Percentiles rank a stretch among this genome's conserved stretches.
Conservation (phyloP, 2,329 filamentous ascomycete species). For the Fusarium dlaminii region DNA sequence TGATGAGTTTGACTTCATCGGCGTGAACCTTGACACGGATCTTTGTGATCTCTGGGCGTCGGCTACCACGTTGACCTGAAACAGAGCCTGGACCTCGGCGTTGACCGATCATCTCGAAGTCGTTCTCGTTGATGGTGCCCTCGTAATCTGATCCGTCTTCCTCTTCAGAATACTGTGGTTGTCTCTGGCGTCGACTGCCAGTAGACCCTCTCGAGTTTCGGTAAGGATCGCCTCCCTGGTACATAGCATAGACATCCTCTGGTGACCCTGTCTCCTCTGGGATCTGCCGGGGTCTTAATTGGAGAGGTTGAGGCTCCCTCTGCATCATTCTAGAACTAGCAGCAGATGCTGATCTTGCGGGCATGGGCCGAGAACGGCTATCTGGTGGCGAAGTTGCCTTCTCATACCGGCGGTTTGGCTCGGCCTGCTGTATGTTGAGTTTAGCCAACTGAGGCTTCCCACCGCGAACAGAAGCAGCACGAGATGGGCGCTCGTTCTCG, state of each 20-base stretch:
- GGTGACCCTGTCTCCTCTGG: constrained; percentile 67
- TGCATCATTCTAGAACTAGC: constrained; percentile 56
- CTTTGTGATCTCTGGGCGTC: constrained; percentile 75
- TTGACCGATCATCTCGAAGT: constrained; percentile 80
- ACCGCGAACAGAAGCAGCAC: constrained; percentile 69
- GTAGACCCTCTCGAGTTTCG: constrained; percentile 44
- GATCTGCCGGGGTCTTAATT: constrained; percentile 45
- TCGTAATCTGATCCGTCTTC: constrained; percentile 78
- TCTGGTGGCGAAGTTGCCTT: constrained; percentile 61
- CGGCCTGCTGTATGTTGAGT: constrained; percentile 67
- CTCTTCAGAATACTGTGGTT: constrained; percentile 78
- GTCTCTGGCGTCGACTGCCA: constrained; percentile 52
- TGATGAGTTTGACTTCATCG: constrained; percentile 91
- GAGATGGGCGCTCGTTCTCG: constrained; percentile 77
- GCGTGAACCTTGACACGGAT: constrained; percentile 93
- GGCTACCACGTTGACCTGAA: constrained; percentile 63
- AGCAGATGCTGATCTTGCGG: constrained; percentile 56
- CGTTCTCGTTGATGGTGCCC: constrained; percentile 75
- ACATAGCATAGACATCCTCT: constrained; percentile 76
- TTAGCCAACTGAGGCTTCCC: constrained; percentile 69
- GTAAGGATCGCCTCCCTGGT: constrained; percentile 54
- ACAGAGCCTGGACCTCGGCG: constrained; percentile 57
- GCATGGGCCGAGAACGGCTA: constrained; percentile 43
- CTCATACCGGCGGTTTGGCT: constrained; percentile 64
- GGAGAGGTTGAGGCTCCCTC: constrained; percentile 47